Base-by-base conservation (phyloP, 192 early-diverging fungal species). In the Entomortierella parvispora region DNA sequence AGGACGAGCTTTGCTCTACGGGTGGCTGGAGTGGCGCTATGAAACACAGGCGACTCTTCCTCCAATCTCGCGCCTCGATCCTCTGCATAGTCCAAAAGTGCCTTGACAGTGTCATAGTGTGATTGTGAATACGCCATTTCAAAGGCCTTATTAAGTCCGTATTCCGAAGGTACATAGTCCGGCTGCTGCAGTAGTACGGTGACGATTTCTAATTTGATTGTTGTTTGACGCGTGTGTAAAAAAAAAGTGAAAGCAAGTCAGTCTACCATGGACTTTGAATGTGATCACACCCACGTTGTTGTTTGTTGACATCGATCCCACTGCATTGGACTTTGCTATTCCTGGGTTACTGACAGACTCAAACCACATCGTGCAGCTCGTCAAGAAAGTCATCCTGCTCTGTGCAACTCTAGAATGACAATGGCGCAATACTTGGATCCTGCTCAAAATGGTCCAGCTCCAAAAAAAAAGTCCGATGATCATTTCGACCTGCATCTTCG, bases 71-170 rank as follows among this genome's bases (percentile, higher is more conserved):
- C 55, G 11, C 74, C 74, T 25, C 50, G 46, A 1, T 28, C 32
- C n/a, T 77, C 65, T 20, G 74, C 74, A 44, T 68, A 77, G 42
- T 64, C 60, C 40, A 77, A 26, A 12, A 77, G 60, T 4, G 66
- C 65, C 55, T 59, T 68, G 22, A 68, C 60, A n/a, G 74, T 77
- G 29, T 32, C 33, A 31, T 60, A 55, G 34, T 55, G 50, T 28
- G 74, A 77, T 18, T 77, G 74, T 26, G 56, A 53, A 28, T 77
- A 77, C 1, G 74, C 74, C 3, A 59, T 65, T 44, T 77, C 74
- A 25, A 77, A 77, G 0, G 74, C 74, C 29, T 77, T 77, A 55
- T 77, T 68, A 18, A 77, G 74, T 46, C 74, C 74, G 12, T 42
- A 68, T 11, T 77, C 74, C 10, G 74, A 77, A 14, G 74, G 74